Evolutionary conservation across 768 basidiomycete species (phyloP), one percentile per base, ranked within the genome.

Genomic region (Leccinum broughii): DNA sequence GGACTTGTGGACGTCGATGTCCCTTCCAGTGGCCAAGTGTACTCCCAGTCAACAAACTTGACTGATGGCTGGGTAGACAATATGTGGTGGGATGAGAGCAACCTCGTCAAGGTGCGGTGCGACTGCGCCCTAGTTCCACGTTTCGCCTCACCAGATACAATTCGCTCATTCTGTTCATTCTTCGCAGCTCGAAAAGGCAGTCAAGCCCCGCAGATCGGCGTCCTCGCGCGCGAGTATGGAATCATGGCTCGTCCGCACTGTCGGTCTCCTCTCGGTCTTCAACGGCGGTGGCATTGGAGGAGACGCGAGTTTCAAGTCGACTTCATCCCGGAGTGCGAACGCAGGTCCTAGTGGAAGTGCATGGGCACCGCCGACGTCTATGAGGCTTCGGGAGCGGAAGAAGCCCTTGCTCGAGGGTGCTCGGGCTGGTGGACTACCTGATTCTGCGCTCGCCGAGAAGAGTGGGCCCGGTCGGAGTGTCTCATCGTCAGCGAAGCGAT

Each of bases 11-110:
- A 64, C 20, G 10, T 44, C n/a, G 41, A n/a, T 1, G n/a, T 20
- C 41, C 10, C 9, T 11, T 4, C n/a, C n/a, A 44, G n/a, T 44
- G 41, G 41, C 4, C 41, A 41, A 41, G 41, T 9, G n/a, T n/a
- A n/a, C n/a, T n/a, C n/a, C n/a, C n/a, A n/a, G n/a, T n/a, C n/a
- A n/a, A n/a, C n/a, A n/a, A n/a, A n/a, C 34, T 41, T 1, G 22
- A 50, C 7, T 8, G 57, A 54, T 22, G 55, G 22, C 9, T 68
- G 66, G 60, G 77, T 81, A n/a, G 76, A 84, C 39, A 65, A 65
- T 0, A 65, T 68, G 8, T 93, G 91, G 90, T 93, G 92, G 91
- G 75, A 63, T 54, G 57, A 80, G 6, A 78, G 81, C 15, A 88
- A 89, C 56, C 78, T 93, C 6, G 61, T 68, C 28, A 81, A 86